A percentile compares a stretch with the other conserved stretches of the same genome.
phyloP scores from a whole-genome alignment of 257 asterid species.

The Thymus mandschuricus region DNA sequence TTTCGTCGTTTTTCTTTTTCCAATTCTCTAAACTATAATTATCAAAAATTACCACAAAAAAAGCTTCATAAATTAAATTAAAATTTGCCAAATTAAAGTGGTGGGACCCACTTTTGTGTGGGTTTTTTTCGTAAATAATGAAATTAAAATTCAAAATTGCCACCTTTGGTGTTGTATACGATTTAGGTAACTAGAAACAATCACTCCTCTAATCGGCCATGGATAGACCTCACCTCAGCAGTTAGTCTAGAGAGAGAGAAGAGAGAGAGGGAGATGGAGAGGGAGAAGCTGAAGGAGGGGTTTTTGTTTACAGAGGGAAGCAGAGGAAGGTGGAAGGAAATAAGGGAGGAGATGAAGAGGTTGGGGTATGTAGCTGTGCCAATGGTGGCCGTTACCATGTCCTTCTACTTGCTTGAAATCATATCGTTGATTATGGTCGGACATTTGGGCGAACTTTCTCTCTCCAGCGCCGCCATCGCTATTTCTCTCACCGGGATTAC shows the following conservation, averaged over 20 bases:
- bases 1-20: too few species aligned
- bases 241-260: background rate
- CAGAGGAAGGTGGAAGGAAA: conserved; percentile 39
- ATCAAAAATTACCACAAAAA: too few species aligned
- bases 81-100: too few species aligned
- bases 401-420: conserved; percentile 54
- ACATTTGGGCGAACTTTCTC: conserved; percentile 73
- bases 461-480: conserved; percentile 78
- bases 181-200: too few species aligned
- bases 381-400: conserved; percentile 66
- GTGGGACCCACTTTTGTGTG: background rate
- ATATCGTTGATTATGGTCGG: conserved; percentile 82
- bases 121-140: background rate
- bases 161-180: background rate
- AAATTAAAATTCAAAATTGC: background rate
- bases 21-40: too few species aligned
- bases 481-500: conserved; percentile 68
- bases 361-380: conserved; percentile 74
- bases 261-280: background rate
- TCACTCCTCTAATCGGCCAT: background rate
- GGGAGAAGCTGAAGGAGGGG: conserved; percentile 56
- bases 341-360: conserved; percentile 56
- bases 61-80: too few species aligned
- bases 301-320: conserved; percentile 36
- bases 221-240: background rate